Base-by-base conservation (phyloP, 148 eudicot species). In the Rhododendron williamsianum region DNA sequence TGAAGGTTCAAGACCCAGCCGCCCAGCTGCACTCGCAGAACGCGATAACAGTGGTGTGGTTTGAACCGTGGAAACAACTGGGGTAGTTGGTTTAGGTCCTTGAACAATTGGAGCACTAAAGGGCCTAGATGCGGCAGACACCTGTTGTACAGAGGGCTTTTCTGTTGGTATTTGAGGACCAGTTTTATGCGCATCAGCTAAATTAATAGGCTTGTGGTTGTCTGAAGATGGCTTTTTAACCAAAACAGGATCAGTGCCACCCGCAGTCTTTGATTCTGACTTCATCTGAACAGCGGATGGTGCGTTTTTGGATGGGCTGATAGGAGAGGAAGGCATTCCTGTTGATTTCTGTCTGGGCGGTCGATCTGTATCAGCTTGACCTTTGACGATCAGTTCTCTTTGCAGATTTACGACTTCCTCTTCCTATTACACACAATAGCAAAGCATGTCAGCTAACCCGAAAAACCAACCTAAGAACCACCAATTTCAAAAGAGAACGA, bases 91-190 rank as follows among this genome's bases (percentile, higher is more conserved):
- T 84, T 84, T 86, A 15, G 95, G 87, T 5, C 81, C 97, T 2
- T 95, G 92, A 58, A 87, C 88, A 45, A 94, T 81, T 76, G 99
- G 98, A 87, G 96, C 98, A 91, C 98, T 95, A 51, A 88, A 87
- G 25, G 98, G 98, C 90, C 98, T 91, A 30, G 98, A 93, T 90
- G 93, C 87, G 43, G 83, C 85, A 0, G 88, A 87, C 63, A 87
- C 79, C 73, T 92, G 93, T 82, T 88, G 96, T 43, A 52, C 30
- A 12, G 45, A 10, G 35, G 87, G 86, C 78, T 83, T 89, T 69
- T 88, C 89, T 36, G 82, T 52, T 81, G 88, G 92, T 85, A 90
- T 93, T 49, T 86, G 87, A 56, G 86, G 51, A n/a, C 90, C 76
- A 73, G 85, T 43, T 80, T 82, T 95, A 15, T 86, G 83, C 25